Evolutionary conservation across 2,329 filamentous ascomycete genomes (phyloP).

Genomic region (Pseudocercospora eumusae): DNA sequence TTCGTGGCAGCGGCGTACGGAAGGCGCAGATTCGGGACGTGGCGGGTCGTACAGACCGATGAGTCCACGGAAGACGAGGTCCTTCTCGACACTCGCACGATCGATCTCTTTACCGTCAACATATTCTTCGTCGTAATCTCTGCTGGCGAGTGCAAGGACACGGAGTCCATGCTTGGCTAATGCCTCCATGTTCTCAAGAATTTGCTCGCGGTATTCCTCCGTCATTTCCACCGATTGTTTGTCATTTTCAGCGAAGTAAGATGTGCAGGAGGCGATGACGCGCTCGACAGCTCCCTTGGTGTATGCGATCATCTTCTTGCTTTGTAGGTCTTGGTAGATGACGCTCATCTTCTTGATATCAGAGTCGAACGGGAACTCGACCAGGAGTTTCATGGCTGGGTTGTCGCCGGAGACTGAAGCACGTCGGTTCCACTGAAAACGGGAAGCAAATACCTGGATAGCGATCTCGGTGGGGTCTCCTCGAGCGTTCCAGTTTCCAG

Average conservation of each 20-base stretch:
- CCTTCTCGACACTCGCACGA: conserved; percentile 65
- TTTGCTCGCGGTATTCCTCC: conserved; percentile 55
- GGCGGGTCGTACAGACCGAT: conserved; percentile 86
- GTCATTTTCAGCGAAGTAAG: conserved; percentile 37
- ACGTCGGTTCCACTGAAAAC: conserved; percentile 53
- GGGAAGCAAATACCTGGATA: conserved; percentile 71
- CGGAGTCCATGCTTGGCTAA: conserved; percentile 64
- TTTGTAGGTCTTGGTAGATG: conserved; percentile 65
- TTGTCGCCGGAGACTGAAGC: conserved; percentile 33
- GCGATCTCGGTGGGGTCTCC: conserved; percentile 73
- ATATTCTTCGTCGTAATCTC: conserved; percentile 39
- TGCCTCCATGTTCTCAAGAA: conserved; percentile 68
- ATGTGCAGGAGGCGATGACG: conserved; percentile 63
- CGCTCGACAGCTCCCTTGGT: conserved; percentile 71
- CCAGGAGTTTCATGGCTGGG: conserved; percentile 57
- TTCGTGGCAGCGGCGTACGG: conserved; percentile 68
- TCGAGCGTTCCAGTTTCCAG: conserved; percentile 63
- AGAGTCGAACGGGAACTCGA: conserved; percentile 74
- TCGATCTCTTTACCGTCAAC: conserved; percentile 54
- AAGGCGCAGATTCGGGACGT: conserved; percentile 73
- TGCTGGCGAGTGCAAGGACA: conserved; percentile 65
- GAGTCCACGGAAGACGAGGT: conserved; percentile 75
- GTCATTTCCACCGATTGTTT: conserved; percentile 54
- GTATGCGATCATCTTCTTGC: conserved; percentile 50
- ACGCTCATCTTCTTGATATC: conserved; percentile 77